Evolutionary conservation across 2,329 filamentous ascomycete genomes (phyloP).

Genomic region (Neopestalotiopsis rosae): DNA sequence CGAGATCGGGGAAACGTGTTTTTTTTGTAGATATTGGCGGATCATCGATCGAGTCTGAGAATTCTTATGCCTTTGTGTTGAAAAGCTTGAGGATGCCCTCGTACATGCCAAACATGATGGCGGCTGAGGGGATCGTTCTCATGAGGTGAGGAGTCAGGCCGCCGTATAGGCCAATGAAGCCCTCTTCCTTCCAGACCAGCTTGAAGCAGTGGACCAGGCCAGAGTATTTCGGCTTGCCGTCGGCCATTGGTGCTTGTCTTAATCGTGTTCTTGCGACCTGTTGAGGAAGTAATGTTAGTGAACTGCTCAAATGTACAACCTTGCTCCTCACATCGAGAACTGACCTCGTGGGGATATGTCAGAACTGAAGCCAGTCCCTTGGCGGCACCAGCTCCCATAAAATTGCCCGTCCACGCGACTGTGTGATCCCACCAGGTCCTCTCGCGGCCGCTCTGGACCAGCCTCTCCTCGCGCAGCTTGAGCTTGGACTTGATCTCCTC

Average conservation of each 20-base stretch:
- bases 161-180: slow-evolving; percentile 84
- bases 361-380: slow-evolving; percentile 85
- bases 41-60: background rate
- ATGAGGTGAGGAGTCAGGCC: slow-evolving; percentile 91
- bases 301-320: background rate
- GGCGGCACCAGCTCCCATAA: slow-evolving; percentile 79
- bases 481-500: slow-evolving; percentile 87
- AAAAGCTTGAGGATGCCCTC: slow-evolving; percentile 56
- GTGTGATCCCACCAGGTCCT: slow-evolving; percentile 76
- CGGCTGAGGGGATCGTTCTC: slow-evolving; percentile 87
- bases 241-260: slow-evolving; percentile 79
- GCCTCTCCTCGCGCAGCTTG: slow-evolving; percentile 64
- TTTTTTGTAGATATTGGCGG: background rate
- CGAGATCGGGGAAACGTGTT: background rate
- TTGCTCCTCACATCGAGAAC: slow-evolving; percentile 25
- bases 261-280: slow-evolving; percentile 83
- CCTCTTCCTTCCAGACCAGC: slow-evolving; percentile 87
- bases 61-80: slow-evolving; percentile 33
- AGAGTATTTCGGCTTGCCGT: slow-evolving; percentile 81
- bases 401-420: slow-evolving; percentile 79
- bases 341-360: slow-evolving; percentile 91
- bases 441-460: slow-evolving; percentile 62
- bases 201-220: slow-evolving; percentile 88
- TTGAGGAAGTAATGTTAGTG: background rate
- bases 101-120: slow-evolving; percentile 96